Conservation (phyloP, 371 early-diverging fungal genomes). For the Syncephalastrum contaminatum region DNA sequence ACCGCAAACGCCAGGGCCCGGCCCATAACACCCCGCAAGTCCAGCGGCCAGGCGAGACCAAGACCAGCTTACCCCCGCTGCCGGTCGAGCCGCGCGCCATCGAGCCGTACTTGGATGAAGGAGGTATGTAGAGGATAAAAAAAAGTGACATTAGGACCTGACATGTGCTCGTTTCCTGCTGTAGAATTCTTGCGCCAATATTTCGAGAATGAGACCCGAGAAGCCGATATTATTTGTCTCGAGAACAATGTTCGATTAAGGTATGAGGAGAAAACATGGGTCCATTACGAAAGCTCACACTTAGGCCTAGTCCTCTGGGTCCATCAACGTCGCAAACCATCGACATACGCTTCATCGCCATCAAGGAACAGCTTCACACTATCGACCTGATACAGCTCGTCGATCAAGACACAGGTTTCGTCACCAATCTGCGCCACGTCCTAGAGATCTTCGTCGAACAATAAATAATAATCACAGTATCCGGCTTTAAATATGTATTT, state of each 20-base stretch:
- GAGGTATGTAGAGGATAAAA: slow-evolving; percentile 36
- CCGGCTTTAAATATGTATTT: slow-evolving; percentile 25
- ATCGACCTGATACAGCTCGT: slow-evolving; percentile 71
- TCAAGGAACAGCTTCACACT: slow-evolving; percentile 69
- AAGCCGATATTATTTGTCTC: slow-evolving; percentile 71
- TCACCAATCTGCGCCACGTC: slow-evolving; percentile 63
- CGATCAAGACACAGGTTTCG: slow-evolving; percentile 68
- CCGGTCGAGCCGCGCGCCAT: slow-evolving; percentile 43
- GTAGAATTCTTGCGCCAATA: slow-evolving; percentile 61
- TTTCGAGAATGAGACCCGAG: slow-evolving; percentile 65
- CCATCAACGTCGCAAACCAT: slow-evolving; percentile 70
- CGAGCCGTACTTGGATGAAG: slow-evolving; percentile 65
- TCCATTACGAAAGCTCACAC: not conserved
- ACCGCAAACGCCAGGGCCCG: slow-evolving; percentile 51
- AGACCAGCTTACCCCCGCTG: slow-evolving; percentile 43
- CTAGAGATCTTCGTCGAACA: slow-evolving; percentile 44
- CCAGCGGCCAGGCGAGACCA: slow-evolving; percentile 11
- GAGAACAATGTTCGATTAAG: slow-evolving; percentile 69
- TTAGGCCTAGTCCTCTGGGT: slow-evolving; percentile 56
- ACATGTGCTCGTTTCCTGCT: not conserved
- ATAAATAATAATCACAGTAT: slow-evolving; percentile 5
- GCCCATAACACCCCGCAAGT: slow-evolving; percentile 30
- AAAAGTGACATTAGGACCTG: not conserved
- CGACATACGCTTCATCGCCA: slow-evolving; percentile 77
- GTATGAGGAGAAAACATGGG: slow-evolving; percentile 18